phyloP scores from a whole-genome alignment of 2,329 filamentous ascomycete species.

The Furcasterigmium sp. region DNA sequence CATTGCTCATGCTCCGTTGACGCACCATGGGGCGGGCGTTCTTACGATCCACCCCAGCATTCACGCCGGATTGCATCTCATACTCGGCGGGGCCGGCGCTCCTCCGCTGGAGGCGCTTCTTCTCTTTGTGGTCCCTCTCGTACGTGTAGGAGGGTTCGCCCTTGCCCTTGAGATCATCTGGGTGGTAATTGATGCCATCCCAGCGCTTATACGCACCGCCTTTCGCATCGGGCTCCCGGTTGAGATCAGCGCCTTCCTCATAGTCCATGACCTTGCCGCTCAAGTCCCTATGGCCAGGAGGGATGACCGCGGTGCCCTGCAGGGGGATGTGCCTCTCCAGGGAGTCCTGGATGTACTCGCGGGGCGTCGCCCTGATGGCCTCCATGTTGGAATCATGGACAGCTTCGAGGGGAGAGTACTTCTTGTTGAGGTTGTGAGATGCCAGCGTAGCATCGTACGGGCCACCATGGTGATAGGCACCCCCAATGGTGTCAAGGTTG shows the following conservation, averaged over 20 bases:
- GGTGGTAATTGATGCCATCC: slow-evolving; percentile 64
- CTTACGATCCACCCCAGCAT: slow-evolving; percentile 14
- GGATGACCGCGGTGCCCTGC: slow-evolving; percentile 73
- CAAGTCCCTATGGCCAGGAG: slow-evolving; percentile 64
- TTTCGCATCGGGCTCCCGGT: slow-evolving; percentile 62
- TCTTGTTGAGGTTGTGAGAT: slow-evolving; percentile 62
- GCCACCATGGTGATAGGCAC: slow-evolving; percentile 80
- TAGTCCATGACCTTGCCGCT: slow-evolving; percentile 71
- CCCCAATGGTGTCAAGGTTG: slow-evolving; percentile 63
- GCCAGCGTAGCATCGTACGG: slow-evolving; percentile 81
- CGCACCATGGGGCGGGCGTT: slow-evolving; percentile 21
- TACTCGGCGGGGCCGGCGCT: slow-evolving; percentile 29
- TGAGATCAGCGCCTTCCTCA: slow-evolving; percentile 80
- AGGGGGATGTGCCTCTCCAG: slow-evolving; percentile 70
- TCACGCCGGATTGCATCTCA: slow-evolving; percentile 41
- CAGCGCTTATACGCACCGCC: slow-evolving; percentile 77
- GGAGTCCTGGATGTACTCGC: slow-evolving; percentile 70
- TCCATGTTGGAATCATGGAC: slow-evolving; percentile 67
- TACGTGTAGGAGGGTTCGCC: slow-evolving; percentile 70
- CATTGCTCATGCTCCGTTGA: slow-evolving; percentile 40
- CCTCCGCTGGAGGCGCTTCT: slow-evolving; percentile 33
- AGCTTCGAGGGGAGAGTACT: slow-evolving; percentile 69
- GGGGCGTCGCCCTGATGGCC: slow-evolving; percentile 74
- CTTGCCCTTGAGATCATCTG: slow-evolving; percentile 77
- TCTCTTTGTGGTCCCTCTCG: slow-evolving; percentile 61